Conservation (phyloP, 305 asterid species). For the Plantago lanceolata region DNA sequence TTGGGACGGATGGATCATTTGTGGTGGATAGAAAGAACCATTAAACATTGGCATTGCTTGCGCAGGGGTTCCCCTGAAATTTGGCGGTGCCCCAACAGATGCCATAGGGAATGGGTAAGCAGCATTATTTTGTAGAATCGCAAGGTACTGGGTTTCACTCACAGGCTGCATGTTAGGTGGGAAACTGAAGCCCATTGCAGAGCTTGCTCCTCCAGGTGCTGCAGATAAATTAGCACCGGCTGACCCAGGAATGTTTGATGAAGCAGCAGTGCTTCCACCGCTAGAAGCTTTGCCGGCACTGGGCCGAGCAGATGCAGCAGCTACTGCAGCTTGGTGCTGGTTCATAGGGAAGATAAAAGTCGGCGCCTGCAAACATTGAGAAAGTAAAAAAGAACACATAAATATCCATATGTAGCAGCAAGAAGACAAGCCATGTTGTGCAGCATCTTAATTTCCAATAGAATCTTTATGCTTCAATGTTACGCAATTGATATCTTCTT, state of each 20-base stretch:
- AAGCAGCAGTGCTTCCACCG: slow-evolving; percentile 26
- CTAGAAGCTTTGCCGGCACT: slow-evolving; percentile 39
- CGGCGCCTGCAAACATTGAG: slow-evolving; percentile 48
- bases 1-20: slow-evolving; percentile 73
- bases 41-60: slow-evolving; percentile 84
- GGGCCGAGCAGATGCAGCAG: slow-evolving; percentile 54
- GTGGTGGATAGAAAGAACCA: slow-evolving; percentile 80
- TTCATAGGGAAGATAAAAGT: slow-evolving; percentile 80
- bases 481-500: no score
- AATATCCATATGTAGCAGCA: background rate
- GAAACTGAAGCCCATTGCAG: slow-evolving; percentile 78
- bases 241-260: slow-evolving; percentile 38
- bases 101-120: slow-evolving; percentile 77
- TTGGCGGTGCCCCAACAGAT: slow-evolving; percentile 42
- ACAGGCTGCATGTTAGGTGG: slow-evolving; percentile 49
- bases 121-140: slow-evolving; percentile 64
- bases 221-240: slow-evolving; percentile 29
- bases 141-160: slow-evolving; percentile 79
- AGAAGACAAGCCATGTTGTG: background rate
- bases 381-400: slow-evolving; percentile 1
- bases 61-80: slow-evolving; percentile 70
- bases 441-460: background rate
- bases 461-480: background rate
- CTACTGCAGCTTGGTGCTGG: slow-evolving; percentile 71
- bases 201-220: slow-evolving; percentile 35